Evolutionary conservation across 495 filamentous ascomycete genomes (phyloP).

Genomic region (Penicillium verhagenii): DNA sequence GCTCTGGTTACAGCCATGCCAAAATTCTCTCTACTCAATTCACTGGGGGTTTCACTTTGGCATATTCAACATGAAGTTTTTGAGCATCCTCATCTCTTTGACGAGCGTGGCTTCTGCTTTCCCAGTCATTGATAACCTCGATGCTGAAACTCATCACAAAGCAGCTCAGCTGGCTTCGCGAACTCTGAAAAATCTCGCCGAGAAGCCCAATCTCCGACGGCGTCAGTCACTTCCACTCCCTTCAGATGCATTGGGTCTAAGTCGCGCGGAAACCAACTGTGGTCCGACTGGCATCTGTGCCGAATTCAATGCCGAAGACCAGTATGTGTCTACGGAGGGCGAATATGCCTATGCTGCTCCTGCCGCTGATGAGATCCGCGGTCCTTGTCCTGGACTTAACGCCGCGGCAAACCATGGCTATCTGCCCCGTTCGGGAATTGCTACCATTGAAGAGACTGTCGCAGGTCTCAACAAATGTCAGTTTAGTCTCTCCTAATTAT

Average conservation of each 20-base stretch:
- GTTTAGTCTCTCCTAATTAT: not conserved
- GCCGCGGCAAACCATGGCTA: constrained; percentile 58
- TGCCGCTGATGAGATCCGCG: constrained; percentile 11
- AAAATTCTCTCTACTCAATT: too few species aligned
- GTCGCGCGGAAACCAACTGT: constrained; percentile 12
- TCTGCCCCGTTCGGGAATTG: constrained; percentile 39
- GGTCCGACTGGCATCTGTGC: constrained; percentile 3
- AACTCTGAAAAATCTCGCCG: constrained; percentile 5
- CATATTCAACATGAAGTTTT: constrained; percentile 3
- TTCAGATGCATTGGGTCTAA: constrained; percentile 7
- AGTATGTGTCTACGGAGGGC: constrained; percentile 8
- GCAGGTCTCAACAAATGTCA: constrained; percentile 10
- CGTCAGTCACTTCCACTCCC: constrained; percentile 2
- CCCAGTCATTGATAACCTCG: constrained; percentile 7
- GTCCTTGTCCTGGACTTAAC: constrained; percentile 53
- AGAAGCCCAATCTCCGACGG: not conserved
- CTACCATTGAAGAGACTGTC: constrained; percentile 6
- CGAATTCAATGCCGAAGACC: constrained; percentile 3
- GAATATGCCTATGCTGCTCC: constrained; percentile 11
- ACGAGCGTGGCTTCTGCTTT: constrained; percentile 2
- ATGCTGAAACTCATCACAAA: not conserved
- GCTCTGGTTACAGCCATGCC: too few species aligned
- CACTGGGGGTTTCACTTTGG: not conserved
- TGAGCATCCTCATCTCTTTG: not conserved
- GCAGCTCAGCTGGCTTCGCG: constrained; percentile 5